Evolutionary conservation across 164 flowering plant species (phyloP).

Genomic region (Magnolia kwangsiensis): DNA sequence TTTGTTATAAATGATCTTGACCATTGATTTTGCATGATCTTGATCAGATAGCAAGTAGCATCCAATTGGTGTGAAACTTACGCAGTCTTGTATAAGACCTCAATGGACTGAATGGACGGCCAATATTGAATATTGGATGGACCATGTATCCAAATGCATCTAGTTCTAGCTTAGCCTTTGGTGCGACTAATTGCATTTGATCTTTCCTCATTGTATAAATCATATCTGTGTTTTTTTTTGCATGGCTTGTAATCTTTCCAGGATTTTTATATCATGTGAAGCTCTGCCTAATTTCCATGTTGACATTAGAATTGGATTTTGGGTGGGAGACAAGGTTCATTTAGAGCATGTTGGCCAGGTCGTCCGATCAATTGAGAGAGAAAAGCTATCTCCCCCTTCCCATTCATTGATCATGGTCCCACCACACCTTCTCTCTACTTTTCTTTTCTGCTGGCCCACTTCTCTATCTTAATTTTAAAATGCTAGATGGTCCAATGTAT

Average conservation of each 20-base stretch:
- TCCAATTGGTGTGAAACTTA: too few species aligned
- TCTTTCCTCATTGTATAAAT: background rate
- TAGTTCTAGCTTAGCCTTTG: too few species aligned
- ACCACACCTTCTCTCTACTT: constrained; percentile 3
- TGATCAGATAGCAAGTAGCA: too few species aligned
- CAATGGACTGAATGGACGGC: too few species aligned
- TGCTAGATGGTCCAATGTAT: background rate
- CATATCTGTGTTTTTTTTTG: background rate
- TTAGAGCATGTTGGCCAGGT: constrained; percentile 46
- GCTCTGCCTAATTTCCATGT: constrained; percentile 1
- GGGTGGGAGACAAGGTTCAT: constrained; percentile 41
- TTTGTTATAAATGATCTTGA: too few species aligned
- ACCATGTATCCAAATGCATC: background rate
- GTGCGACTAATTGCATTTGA: background rate
- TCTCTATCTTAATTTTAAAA: background rate
- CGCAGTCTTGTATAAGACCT: too few species aligned
- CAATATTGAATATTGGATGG: background rate
- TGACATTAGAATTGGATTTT: constrained; percentile 29
- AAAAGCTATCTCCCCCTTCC: constrained; percentile 1
- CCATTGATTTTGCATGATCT: too few species aligned
- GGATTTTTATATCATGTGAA: background rate
- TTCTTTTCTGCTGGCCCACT: background rate
- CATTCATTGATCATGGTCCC: constrained; percentile 15
- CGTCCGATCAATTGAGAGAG: constrained; percentile 15
- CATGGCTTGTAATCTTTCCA: background rate